Percentiles rank a stretch among this genome's conserved stretches.
Evolutionary conservation across 371 early-diverging fungal species (phyloP).

Genomic region (Basidiobolus meristosporus): DNA sequence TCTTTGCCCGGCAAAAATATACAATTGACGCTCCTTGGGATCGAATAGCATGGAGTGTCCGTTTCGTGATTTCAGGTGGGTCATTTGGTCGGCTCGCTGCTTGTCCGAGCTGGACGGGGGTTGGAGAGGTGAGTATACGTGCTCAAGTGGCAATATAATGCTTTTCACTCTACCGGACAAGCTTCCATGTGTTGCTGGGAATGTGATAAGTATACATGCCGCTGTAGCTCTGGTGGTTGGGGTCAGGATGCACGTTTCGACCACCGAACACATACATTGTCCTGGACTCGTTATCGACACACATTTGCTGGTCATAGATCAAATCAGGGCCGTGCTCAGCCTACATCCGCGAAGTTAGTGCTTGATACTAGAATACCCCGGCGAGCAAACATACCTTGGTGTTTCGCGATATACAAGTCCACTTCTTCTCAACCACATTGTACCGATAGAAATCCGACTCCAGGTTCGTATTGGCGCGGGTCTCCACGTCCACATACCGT

Average conservation of each 20-base stretch:
- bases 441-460: constrained; percentile 80
- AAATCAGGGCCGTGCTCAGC: constrained; percentile 69
- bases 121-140: too few relatives aligned
- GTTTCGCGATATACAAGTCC: constrained; percentile 54
- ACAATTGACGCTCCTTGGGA: constrained; percentile 39
- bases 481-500: constrained; percentile 60
- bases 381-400: constrained; percentile 34
- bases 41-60: constrained; percentile 85
- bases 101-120: too few relatives aligned
- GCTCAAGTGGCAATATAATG: too few relatives aligned
- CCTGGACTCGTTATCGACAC: constrained; percentile 46
- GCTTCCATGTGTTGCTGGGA: constrained; percentile 31
- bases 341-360: constrained; percentile 6
- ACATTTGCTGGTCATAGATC: constrained; percentile 90
- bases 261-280: constrained; percentile 86
- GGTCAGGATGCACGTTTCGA: constrained; percentile 31
- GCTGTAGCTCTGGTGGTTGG: constrained; percentile 45
- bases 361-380: too few relatives aligned
- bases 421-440: constrained; percentile 36
- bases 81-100: constrained; percentile 5
- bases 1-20: constrained; percentile 80
- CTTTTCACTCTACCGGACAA: constrained; percentile 38
- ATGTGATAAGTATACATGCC: constrained; percentile 73
- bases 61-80: constrained; percentile 53
- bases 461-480: constrained; percentile 28